phyloP scores from a whole-genome alignment of 2,329 filamentous ascomycete genomes.

The Chalaropsis thielavioides region DNA sequence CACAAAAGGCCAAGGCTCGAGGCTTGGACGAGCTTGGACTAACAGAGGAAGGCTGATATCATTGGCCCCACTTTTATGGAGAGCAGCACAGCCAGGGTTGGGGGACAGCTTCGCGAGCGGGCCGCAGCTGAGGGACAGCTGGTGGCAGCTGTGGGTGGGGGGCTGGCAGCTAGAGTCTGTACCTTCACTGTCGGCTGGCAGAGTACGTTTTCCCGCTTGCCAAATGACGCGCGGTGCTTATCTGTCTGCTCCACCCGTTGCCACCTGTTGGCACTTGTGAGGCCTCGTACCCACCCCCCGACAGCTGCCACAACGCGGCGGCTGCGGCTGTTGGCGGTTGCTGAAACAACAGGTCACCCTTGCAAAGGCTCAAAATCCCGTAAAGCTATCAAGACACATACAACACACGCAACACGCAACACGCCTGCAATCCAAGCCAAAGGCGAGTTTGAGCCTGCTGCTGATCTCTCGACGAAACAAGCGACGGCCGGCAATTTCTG shows the following conservation, averaged over 20 bases:
- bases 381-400: background rate
- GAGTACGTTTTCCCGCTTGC: no score
- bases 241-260: no score
- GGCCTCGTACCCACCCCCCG: background rate
- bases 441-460: background rate
- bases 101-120: no score
- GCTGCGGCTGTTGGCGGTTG: background rate
- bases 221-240: no score
- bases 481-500: background rate
- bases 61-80: background rate
- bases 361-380: background rate
- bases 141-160: background rate
- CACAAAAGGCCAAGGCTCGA: background rate
- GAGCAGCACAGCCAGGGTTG: background rate
- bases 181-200: no score
- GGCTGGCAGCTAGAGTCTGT: background rate
- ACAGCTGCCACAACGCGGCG: background rate
- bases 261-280: no score
- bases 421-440: background rate
- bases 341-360: background rate
- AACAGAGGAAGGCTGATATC: conserved; percentile 1
- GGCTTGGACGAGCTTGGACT: conserved; percentile 2
- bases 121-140: background rate
- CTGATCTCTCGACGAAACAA: background rate
- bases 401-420: background rate